Percentiles rank a stretch among this genome's conserved stretches.
Conservation (phyloP, 768 basidiomycete genomes). For the Leccinellum rugosiceps region DNA sequence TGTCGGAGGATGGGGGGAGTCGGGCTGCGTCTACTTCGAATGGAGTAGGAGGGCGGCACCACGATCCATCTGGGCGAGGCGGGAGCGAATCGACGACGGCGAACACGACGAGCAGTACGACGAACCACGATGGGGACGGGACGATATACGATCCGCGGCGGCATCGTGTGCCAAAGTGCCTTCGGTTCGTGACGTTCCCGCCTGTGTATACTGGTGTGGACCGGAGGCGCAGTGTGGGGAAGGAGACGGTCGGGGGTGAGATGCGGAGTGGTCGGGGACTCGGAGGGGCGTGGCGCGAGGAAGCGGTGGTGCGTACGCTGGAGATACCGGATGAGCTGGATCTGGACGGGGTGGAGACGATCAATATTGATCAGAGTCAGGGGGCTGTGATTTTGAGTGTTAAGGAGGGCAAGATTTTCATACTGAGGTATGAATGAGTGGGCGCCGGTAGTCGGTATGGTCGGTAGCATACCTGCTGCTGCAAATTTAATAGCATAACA, state of each 20-base stretch:
- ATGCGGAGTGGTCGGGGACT: background rate
- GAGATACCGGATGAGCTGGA: constrained; percentile 64
- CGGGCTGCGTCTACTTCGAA: constrained; percentile 1
- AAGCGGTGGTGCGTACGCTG: constrained; percentile 54
- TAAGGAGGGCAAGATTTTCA: constrained; percentile 67
- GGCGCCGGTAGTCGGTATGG: too few relatives aligned
- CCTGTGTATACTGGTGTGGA: constrained; percentile 34
- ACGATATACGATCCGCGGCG: constrained; percentile 26
- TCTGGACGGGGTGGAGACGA: constrained; percentile 64
- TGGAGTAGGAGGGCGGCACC: background rate
- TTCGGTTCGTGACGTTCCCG: constrained; percentile 73
- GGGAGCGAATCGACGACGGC: constrained; percentile 1
- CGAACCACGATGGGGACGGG: constrained; percentile 17
- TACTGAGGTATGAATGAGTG: constrained; percentile 57
- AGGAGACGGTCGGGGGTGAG: background rate
- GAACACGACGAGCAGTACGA: background rate
- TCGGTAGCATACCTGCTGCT: too few relatives aligned
- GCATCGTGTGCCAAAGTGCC: constrained; percentile 41
- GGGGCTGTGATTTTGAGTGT: constrained; percentile 65
- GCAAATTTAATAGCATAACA: too few relatives aligned
- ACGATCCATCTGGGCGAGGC: background rate
- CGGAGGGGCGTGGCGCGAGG: constrained; percentile 29
- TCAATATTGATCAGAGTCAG: constrained; percentile 76
- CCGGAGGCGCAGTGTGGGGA: constrained; percentile 10
- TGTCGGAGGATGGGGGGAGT: constrained; percentile 8